Percentiles rank a stretch among this genome's conserved stretches.
Conservation (phyloP, 106 monocot genomes). For the Narthecium ossifragum region DNA sequence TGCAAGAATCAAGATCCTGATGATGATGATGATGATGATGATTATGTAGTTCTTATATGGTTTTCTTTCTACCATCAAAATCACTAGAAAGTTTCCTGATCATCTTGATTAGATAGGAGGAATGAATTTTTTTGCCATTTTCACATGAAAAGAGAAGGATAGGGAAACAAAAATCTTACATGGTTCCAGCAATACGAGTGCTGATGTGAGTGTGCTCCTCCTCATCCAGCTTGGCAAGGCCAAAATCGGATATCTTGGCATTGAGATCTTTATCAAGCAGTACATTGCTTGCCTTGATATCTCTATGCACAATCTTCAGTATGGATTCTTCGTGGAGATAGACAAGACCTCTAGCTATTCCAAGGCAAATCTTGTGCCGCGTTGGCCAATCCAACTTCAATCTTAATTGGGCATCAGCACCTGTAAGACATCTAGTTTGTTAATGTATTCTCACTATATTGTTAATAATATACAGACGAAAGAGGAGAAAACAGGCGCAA, state of each 20-base stretch:
- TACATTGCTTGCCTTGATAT: conserved; percentile 45
- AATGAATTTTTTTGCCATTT: background rate
- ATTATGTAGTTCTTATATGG: background rate
- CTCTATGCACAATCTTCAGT: conserved; percentile 37
- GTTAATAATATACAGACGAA: too few species aligned
- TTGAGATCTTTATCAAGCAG: conserved; percentile 33
- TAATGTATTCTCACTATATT: too few species aligned
- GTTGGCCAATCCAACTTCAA: conserved; percentile 48
- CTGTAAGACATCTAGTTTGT: conserved; percentile 6
- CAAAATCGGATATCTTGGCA: conserved; percentile 48
- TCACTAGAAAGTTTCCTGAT: background rate
- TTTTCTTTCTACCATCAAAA: background rate
- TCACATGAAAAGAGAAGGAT: background rate
- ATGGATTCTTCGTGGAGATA: conserved; percentile 33
- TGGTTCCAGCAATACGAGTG: conserved; percentile 41
- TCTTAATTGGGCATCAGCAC: conserved; percentile 13
- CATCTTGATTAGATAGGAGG: background rate
- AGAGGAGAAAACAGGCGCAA: too few species aligned
- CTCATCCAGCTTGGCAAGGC: conserved; percentile 39
- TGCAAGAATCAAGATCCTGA: conserved; percentile 12
- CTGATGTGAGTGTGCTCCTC: conserved; percentile 37
- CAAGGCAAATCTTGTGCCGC: conserved; percentile 37
- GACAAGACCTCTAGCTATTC: conserved; percentile 33
- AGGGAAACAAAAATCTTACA: conserved; percentile 19
- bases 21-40: too few species aligned